These are phyloP conservation scores for Stenogyne calaminthoides DNA, from an alignment of 305 asterid species.

Conservation along the genomic window DNA sequence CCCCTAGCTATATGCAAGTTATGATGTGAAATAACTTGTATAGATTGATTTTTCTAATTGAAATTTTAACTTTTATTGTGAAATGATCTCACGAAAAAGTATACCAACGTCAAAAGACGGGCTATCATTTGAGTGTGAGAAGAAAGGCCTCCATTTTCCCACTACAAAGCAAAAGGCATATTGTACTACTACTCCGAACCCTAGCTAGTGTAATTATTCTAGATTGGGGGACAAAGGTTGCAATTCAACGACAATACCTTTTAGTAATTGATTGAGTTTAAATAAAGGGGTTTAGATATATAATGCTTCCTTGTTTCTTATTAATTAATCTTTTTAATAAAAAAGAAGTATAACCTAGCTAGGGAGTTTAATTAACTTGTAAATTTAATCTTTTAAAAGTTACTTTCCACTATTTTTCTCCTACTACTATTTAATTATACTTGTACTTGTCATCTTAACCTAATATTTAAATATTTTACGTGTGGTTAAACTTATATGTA, in stretches of 20 bases:
- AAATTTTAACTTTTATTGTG: neutral
- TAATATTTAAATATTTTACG: conserved; percentile 10
- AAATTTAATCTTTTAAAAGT: conserved; percentile 26
- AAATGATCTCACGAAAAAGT: neutral
- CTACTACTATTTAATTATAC: neutral
- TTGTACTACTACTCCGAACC: too few species aligned
- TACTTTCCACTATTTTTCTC: conserved; percentile 5
- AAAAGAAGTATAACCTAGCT: neutral
- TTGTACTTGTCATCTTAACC: neutral
- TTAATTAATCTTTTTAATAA: neutral
- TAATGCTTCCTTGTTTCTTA: conserved; percentile 21
- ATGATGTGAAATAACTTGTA: neutral
- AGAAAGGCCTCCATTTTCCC: conserved; percentile 49
- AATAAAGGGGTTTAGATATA: conserved; percentile 23
- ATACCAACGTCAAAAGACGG: neutral
- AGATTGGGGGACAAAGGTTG: conserved; percentile 42
- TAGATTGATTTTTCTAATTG: too few species aligned
- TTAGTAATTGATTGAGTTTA: conserved; percentile 49
- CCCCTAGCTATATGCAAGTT: neutral
- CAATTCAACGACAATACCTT: conserved; percentile 58
- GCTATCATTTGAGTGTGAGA: conserved; percentile 48
- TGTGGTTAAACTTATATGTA: conserved; percentile 25
- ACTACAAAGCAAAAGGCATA: conserved; percentile 51
- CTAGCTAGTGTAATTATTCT: conserved; percentile 46
- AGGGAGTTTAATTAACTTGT: neutral